Percentiles rank a stretch among this genome's conserved stretches.
Conservation (phyloP, 345 rosid genomes). For the Raphanus raphanistrum region DNA sequence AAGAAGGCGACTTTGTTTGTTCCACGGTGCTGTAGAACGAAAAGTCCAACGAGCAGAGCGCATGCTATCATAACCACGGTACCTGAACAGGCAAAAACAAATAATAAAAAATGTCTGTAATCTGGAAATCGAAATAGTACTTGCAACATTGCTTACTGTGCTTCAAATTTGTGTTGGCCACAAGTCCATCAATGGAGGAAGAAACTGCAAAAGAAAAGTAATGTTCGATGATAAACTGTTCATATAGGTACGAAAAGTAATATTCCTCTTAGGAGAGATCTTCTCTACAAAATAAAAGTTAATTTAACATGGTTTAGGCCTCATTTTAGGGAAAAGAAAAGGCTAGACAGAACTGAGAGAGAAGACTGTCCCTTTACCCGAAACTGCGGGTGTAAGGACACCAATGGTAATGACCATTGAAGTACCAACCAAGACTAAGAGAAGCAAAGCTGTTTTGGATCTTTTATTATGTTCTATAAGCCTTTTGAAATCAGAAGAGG, state of each 20-base stretch:
- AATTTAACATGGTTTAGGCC: too few relatives aligned
- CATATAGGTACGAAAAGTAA: too few relatives aligned
- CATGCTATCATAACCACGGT: slow-evolving; percentile 66
- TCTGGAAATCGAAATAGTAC: neutral
- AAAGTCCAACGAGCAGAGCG: slow-evolving; percentile 71
- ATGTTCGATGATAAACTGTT: neutral
- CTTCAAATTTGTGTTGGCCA: slow-evolving; percentile 50
- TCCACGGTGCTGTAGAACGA: slow-evolving; percentile 87
- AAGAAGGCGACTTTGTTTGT: slow-evolving; percentile 65
- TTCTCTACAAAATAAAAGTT: too few relatives aligned
- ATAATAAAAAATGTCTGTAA: neutral
- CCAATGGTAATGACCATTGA: slow-evolving; percentile 58
- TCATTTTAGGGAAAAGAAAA: too few relatives aligned
- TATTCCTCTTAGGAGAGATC: neutral
- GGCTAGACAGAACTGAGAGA: neutral
- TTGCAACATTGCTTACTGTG: slow-evolving; percentile 51
- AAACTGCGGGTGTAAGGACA: slow-evolving; percentile 81
- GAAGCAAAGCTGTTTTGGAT: slow-evolving; percentile 66
- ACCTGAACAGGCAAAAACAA: slow-evolving; percentile 47
- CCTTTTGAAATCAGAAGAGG: slow-evolving; percentile 51
- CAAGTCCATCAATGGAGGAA: slow-evolving; percentile 78
- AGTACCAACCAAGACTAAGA: slow-evolving; percentile 72
- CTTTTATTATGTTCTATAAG: slow-evolving; percentile 62
- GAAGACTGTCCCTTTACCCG: slow-evolving; percentile 46
- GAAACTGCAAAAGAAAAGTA: slow-evolving; percentile 55